Base-by-base conservation (phyloP, 2,329 filamentous ascomycete genomes). In the Tolypocladium tundrense region DNA sequence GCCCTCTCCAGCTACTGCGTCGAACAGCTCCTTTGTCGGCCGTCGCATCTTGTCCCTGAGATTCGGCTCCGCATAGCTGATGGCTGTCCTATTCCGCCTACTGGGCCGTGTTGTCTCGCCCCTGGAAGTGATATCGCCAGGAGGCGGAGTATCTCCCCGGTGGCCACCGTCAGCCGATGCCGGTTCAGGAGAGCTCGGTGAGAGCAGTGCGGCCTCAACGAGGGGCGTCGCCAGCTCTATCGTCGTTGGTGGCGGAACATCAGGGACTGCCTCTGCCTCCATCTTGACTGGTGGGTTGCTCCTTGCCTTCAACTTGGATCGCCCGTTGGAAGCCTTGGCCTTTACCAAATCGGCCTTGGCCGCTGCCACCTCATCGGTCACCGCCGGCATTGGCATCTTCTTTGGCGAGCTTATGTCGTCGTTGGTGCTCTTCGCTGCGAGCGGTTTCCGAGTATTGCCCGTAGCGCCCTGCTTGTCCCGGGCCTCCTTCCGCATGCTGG, bases 1-100 rank as follows among this genome's bases (percentile, higher is more conserved):
- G 39, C 79, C 81, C 63, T 87, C 82, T n/a, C 82, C 84, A 13
- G 80, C 73, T 16, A 93, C 88, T 1, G 88, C 89, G 69, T 91
- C 88, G 41, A 87, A 82, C 11, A 92, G 72, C 62, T 90, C 84
- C 67, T 90, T 90, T 1, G 87, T 88, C 27, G 90, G 88, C 59
- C 90, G 82, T 59, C 90, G 82, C 89, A 94, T 92, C 74, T 94
- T 94, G 67, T 87, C 88, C 61, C 88, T 81, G 48, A 94, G 76
- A 66, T 88, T 93, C 1, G 90, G 90, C 69, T 93, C 88, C 13
- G 88, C 88, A 69, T 94, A 94, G 74, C 88, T 93, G 60, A 94
- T 82, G 54, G 85, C 79, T 13, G 83, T 75, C 65, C 87, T 79
- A 53, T 84, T 83, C 62, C 90, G 82, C 63, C 90, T 79, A 64